Percentiles rank a stretch among this genome's conserved stretches.
Evolutionary conservation across 2,329 filamentous ascomycete species (phyloP).

Genomic region (Trichophyton benhamiae): DNA sequence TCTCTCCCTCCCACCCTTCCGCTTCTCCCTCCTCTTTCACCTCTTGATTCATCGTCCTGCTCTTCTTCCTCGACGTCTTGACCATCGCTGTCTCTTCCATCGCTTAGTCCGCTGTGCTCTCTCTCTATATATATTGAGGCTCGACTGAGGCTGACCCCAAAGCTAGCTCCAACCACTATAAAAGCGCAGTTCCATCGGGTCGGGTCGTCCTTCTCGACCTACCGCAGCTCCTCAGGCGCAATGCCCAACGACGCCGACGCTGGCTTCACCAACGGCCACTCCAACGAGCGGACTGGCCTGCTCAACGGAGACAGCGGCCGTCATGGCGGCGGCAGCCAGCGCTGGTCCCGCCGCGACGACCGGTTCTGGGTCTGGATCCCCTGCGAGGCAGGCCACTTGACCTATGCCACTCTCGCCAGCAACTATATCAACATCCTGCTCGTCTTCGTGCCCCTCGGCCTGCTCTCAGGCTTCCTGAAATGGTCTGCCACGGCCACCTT

Average conservation of each 20-base stretch:
- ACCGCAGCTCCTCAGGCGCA: slow-evolving; percentile 3
- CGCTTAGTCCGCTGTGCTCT: background rate
- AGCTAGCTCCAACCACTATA: slow-evolving; percentile 13
- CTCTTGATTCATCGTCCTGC: background rate
- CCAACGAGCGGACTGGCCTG: slow-evolving; percentile 8
- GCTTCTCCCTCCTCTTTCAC: background rate
- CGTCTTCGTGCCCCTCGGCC: slow-evolving; percentile 53
- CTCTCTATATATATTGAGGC: background rate
- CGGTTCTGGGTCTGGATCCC: slow-evolving; percentile 31
- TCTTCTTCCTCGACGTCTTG: background rate
- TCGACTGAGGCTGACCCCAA: background rate
- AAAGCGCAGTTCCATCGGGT: slow-evolving; percentile 14
- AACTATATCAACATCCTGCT: slow-evolving; percentile 50
- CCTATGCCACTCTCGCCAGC: slow-evolving; percentile 34
- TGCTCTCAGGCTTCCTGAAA: slow-evolving; percentile 47
- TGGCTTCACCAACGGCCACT: slow-evolving; percentile 7
- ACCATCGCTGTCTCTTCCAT: background rate
- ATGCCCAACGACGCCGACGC: slow-evolving; percentile 10
- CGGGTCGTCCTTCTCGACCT: slow-evolving; percentile 5
- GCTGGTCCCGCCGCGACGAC: slow-evolving; percentile 24
- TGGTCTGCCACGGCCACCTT: slow-evolving; percentile 49
- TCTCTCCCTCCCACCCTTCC: background rate
- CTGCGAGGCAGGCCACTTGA: slow-evolving; percentile 27
- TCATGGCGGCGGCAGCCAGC: slow-evolving; percentile 3
- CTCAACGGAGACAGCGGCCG: slow-evolving; percentile 2